A percentile compares a stretch with the other conserved stretches of the same genome.
phyloP scores from a whole-genome alignment of 768 basidiomycete species.

The Mrakia hoshinonis region DNA sequence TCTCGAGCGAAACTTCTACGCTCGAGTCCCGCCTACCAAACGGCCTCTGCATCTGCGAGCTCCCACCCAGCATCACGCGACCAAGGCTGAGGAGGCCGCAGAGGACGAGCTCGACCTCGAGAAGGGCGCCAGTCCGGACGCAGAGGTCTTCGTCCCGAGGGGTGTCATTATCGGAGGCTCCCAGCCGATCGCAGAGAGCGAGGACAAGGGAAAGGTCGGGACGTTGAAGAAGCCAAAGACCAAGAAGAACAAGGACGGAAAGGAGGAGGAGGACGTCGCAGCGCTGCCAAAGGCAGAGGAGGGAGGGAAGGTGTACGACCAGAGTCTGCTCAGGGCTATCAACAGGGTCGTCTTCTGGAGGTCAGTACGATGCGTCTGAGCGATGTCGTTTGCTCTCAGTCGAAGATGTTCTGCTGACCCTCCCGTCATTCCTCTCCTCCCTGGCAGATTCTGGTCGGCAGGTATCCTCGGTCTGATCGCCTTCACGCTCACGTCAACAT shows the following conservation, averaged over 20 bases:
- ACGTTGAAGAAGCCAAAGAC: background rate
- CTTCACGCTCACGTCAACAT: conserved; percentile 45
- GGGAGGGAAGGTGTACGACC: conserved; percentile 42
- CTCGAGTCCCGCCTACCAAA: conserved; percentile 49
- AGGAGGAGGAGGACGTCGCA: conserved; percentile 15
- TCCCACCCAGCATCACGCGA: background rate
- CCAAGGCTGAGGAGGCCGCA: too few relatives aligned
- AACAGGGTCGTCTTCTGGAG: conserved; percentile 46
- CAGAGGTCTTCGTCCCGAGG: background rate
- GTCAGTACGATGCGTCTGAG: conserved; percentile 37
- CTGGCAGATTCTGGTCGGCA: conserved; percentile 40
- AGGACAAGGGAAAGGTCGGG: conserved; percentile 20
- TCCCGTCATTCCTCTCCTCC: background rate
- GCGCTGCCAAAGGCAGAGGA: background rate
- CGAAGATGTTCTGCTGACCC: background rate
- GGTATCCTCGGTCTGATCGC: conserved; percentile 46
- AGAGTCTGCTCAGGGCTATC: conserved; percentile 49
- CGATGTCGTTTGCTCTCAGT: too few relatives aligned
- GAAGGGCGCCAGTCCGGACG: background rate
- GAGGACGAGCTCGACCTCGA: background rate
- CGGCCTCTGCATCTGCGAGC: conserved; percentile 36
- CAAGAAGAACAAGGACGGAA: conserved; percentile 27
- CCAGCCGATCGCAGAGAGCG: conserved; percentile 2
- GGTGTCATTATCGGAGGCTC: background rate
- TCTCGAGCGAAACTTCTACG: conserved; percentile 49